A percentile compares a stretch with the other conserved stretches of the same genome.
phyloP scores from a whole-genome alignment of 768 basidiomycete species.

The Termitomyces sp. region DNA sequence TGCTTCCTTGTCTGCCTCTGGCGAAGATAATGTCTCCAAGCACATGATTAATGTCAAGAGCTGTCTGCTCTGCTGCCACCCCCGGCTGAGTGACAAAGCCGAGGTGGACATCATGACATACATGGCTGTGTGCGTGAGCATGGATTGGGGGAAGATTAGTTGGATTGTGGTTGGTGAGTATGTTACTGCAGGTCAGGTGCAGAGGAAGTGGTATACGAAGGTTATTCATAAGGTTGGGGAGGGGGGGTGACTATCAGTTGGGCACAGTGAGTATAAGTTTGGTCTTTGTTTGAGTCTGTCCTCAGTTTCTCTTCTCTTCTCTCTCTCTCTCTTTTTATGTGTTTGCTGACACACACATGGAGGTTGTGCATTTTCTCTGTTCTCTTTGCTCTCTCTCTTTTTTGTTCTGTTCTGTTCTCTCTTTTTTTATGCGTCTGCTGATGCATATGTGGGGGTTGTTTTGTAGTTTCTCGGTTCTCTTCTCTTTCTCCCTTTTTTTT shows the following conservation, averaged over 20 bases:
- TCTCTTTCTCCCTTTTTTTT: too few relatives aligned
- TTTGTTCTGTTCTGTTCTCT: too few relatives aligned
- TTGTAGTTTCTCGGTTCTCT: too few relatives aligned
- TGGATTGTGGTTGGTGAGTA: conserved; percentile 93
- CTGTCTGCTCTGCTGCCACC: conserved; percentile 92
- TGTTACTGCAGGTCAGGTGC: conserved; percentile 91
- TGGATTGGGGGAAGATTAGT: conserved; percentile 90
- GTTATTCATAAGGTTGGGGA: conserved; percentile 82
- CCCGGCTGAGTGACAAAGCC: conserved; percentile 78
- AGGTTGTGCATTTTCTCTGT: too few relatives aligned
- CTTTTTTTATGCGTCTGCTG: too few relatives aligned
- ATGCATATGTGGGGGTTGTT: too few relatives aligned
- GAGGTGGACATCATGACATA: conserved; percentile 97
- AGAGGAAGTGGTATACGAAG: conserved; percentile 96
- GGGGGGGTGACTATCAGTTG: conserved; percentile 83
- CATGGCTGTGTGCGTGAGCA: conserved; percentile 91
- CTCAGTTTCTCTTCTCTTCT: too few relatives aligned
- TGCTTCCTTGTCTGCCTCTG: too few relatives aligned
- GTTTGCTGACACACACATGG: too few relatives aligned
- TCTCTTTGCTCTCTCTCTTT: too few relatives aligned
- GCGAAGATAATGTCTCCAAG: conserved; percentile 49
- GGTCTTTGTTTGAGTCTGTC: too few relatives aligned
- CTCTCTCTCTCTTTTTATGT: too few relatives aligned
- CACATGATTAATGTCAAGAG: conserved; percentile 93
- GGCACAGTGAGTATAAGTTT: conserved; percentile 89